A percentile compares a stretch with the other conserved stretches of the same genome.
phyloP scores from a whole-genome alignment of 208 protist genomes.

The Entamoeba invadens region DNA sequence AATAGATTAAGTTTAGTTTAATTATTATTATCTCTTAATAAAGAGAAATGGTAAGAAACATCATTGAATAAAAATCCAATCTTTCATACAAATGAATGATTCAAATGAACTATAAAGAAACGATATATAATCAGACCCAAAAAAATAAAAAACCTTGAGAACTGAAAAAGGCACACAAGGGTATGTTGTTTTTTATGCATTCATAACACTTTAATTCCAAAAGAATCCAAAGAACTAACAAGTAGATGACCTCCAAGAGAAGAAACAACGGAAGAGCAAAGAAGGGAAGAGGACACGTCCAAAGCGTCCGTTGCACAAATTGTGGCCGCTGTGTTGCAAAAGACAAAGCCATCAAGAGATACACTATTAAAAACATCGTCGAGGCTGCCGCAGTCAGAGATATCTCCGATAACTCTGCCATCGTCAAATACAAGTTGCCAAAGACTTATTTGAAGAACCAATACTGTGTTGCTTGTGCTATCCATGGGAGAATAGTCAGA shows the following conservation, averaged over 20 bases:
- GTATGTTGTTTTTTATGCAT: no score
- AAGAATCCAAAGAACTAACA: no score
- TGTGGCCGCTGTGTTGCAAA: constrained; percentile 56
- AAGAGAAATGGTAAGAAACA: no score
- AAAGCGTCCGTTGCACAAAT: constrained; percentile 55
- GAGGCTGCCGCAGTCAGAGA: constrained; percentile 73
- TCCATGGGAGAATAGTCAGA: constrained; percentile 86
- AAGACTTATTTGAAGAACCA: constrained; percentile 96
- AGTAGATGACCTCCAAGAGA: constrained; percentile 55
- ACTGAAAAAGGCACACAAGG: no score
- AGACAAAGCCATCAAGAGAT: constrained; percentile 89
- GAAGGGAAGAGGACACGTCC: constrained; percentile 49
- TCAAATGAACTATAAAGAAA: no score
- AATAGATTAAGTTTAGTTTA: no score
- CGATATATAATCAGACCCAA: no score
- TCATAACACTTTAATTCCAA: no score
- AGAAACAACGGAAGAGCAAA: constrained; percentile 56
- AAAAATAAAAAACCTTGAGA: no score
- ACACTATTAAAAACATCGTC: constrained; percentile 81
- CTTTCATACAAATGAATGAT: no score
- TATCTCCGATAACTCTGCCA: constrained; percentile 43
- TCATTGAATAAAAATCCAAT: no score
- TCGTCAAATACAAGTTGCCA: constrained; percentile 62
- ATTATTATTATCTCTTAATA: no score
- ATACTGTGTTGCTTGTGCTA: constrained; percentile 96